phyloP scores from a whole-genome alignment of 495 filamentous ascomycete species.

The Talaromyces liani region DNA sequence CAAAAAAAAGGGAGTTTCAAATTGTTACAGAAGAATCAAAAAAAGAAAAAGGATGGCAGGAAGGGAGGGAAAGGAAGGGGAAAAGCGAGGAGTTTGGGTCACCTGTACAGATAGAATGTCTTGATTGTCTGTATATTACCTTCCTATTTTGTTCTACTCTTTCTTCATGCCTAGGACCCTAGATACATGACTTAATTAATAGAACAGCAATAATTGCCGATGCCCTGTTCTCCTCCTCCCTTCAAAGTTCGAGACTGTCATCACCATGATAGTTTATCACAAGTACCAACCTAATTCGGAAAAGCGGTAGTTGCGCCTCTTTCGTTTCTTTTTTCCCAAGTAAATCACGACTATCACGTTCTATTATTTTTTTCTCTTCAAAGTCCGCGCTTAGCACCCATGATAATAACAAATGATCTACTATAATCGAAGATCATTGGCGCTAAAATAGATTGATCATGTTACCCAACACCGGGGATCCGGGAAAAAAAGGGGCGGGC shows the following conservation, averaged over 20 bases:
- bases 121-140: not conserved
- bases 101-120: not conserved
- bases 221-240: not conserved
- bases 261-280: not conserved
- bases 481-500: not conserved
- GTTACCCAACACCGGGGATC: not conserved
- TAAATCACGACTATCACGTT: not conserved
- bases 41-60: not conserved
- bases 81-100: not conserved
- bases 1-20: not conserved
- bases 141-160: not conserved
- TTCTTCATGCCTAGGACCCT: not conserved
- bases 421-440: not conserved
- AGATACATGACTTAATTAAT: not conserved
- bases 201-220: not conserved
- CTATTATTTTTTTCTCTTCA: not conserved
- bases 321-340: not conserved
- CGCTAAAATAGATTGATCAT: constrained; percentile 5
- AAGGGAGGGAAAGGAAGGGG: not conserved
- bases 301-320: not conserved
- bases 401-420: not conserved
- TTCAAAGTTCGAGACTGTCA: not conserved
- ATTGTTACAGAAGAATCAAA: not conserved
- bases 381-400: not conserved
- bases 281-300: constrained; percentile 5